Evolutionary conservation across 768 basidiomycete genomes (phyloP), one percentile per base, ranked within the genome.

Genomic region (Mycena capillaripes): DNA sequence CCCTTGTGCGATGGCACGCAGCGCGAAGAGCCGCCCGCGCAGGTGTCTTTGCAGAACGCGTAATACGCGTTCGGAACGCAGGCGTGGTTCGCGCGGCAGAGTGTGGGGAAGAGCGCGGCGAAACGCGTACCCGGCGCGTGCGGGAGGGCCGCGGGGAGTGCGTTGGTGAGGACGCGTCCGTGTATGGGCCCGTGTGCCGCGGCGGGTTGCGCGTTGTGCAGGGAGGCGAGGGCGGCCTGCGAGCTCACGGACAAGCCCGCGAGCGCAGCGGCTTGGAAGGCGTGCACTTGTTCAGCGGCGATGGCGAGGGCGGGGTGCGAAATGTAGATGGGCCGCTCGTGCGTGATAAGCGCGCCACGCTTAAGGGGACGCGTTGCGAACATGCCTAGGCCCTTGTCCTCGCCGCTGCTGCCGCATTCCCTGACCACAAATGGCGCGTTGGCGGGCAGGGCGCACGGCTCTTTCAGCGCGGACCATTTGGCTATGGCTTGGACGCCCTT

Each of bases 1-100:
- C 27, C 70, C 74, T 4, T n/a, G 61, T n/a, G 40, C 67, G 57
- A 75, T 69, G 12, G 52, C 16, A 12, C 67, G 70, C 23, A 72
- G 23, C 19, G 74, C 74, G 36, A 29, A 29, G 1, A 75, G 29
- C 14, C 52, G 67, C 21, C 74, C 9, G 52, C 32, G 40, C 69
- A 75, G 16, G 53, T 66, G 3, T 48, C 53, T 12, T 4, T 16
- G 57, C 23, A 46, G 59, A 75, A 75, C 17, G 12, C 27, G 30
- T 56, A 75, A 53, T 69, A 67, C 52, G 74, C 67, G 70, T 75
- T 75, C 6, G 74, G 74, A 2, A 52, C 25, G 46, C 74, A 75
- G 50, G 42, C 70, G 64, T 75, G 74, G 63, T 75, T 75, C 30
- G 70, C 66, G 42, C 70, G 61, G 59, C 74, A 69, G n/a, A 75